Evolutionary conservation across 2,329 filamentous ascomycete genomes (phyloP).

Genomic region (Myriangium duriaei): DNA sequence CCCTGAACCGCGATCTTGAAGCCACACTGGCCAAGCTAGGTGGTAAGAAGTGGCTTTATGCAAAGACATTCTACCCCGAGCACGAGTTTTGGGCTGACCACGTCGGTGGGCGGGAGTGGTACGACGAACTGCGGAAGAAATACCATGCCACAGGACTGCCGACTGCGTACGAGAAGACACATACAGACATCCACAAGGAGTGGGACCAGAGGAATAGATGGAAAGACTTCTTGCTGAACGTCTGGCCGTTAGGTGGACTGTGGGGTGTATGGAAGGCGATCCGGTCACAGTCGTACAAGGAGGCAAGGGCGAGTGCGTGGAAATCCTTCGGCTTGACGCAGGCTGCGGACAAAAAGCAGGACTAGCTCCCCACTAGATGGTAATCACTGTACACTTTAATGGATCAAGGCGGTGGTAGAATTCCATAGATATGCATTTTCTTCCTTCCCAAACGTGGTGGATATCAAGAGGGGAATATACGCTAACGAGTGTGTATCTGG

Average conservation of each 20-base stretch:
- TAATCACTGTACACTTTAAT: too few relatives aligned
- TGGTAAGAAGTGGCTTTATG: slow-evolving; percentile 60
- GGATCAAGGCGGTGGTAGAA: too few relatives aligned
- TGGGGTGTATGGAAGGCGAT: slow-evolving; percentile 13
- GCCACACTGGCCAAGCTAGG: slow-evolving; percentile 44
- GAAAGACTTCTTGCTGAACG: slow-evolving; percentile 45
- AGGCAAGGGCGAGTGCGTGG: slow-evolving; percentile 10
- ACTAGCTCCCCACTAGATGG: too few relatives aligned
- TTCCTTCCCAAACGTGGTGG: too few relatives aligned
- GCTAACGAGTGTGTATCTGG: too few relatives aligned
- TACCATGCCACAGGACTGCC: slow-evolving; percentile 49
- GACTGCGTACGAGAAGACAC: slow-evolving; percentile 56
- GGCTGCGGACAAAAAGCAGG: too few relatives aligned
- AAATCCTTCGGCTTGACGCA: slow-evolving; percentile 6
- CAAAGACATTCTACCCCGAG: slow-evolving; percentile 55
- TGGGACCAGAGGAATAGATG: slow-evolving; percentile 51
- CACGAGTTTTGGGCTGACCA: slow-evolving; percentile 55
- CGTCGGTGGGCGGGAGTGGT: slow-evolving; percentile 29
- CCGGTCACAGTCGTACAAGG: slow-evolving; percentile 10
- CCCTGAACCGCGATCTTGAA: slow-evolving; percentile 49
- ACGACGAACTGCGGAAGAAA: slow-evolving; percentile 44
- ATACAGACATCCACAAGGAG: slow-evolving; percentile 29
- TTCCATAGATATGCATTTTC: too few relatives aligned
- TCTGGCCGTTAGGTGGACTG: slow-evolving; percentile 12
- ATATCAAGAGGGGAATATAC: too few relatives aligned